Conservation (phyloP, 2,329 filamentous ascomycete genomes). For the Ascomycota sp. region DNA sequence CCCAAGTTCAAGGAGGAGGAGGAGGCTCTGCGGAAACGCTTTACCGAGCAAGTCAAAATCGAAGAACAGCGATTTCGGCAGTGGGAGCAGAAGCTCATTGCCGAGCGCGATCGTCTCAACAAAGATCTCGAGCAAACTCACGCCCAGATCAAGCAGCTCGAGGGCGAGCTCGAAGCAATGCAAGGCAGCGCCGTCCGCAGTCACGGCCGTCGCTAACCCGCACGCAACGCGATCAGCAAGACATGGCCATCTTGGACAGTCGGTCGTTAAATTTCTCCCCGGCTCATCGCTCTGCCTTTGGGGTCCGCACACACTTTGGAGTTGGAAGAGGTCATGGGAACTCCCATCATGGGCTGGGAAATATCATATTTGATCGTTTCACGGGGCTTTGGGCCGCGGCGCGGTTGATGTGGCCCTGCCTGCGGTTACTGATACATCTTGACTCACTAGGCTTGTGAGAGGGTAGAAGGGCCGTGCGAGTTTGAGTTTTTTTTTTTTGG, state of each 20-base stretch:
- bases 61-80: conserved; percentile 97
- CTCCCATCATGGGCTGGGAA: conserved; percentile 8
- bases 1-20: conserved; percentile 99
- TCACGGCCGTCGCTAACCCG: conserved; percentile 67
- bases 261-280: conserved; percentile 7
- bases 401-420: not conserved
- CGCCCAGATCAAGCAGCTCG: conserved; percentile 76
- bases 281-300: conserved; percentile 10
- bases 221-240: conserved; percentile 3
- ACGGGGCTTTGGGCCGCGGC: conserved; percentile 1
- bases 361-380: conserved; percentile 12
- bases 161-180: conserved; percentile 80
- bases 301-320: conserved; percentile 8
- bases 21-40: conserved; percentile 91
- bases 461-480: too few relatives aligned
- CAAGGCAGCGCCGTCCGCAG: conserved; percentile 77
- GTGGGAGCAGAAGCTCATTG: conserved; percentile 99
- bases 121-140: conserved; percentile 98
- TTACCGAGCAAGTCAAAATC: conserved; percentile 99
- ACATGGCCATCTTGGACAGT: conserved; percentile 10
- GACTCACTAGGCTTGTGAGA: too few relatives aligned
- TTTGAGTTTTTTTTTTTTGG: conserved; percentile 5
- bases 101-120: conserved; percentile 95
- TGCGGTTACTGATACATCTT: not conserved
- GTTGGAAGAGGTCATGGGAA: conserved; percentile 13